These are phyloP conservation scores for Calocybe cyanea DNA, from an alignment of 768 basidiomycete genomes.

Conservation along the genomic window DNA sequence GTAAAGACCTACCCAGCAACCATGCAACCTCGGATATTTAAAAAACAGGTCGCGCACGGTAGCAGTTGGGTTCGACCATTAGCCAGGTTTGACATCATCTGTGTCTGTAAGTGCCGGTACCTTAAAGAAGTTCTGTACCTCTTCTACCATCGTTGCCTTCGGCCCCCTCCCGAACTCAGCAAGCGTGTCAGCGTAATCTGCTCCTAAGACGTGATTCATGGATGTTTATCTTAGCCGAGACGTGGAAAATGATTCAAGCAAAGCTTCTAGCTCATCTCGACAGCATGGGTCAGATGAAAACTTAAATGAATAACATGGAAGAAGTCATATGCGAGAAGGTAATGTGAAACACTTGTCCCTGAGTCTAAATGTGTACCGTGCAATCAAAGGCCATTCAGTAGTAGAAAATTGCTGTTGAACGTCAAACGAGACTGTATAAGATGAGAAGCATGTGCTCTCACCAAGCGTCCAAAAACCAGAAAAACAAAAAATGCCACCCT, in stretches of 20 bases:
- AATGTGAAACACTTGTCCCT: conserved; percentile 7
- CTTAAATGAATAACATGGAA: conserved; percentile 37
- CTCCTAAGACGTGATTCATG: conserved; percentile 30
- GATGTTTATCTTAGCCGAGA: conserved; percentile 31
- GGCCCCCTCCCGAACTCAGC: conserved; percentile 30
- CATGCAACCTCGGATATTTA: conserved; percentile 47
- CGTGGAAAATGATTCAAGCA: conserved; percentile 27
- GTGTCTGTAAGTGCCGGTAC: conserved; percentile 37
- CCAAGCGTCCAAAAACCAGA: too few relatives aligned
- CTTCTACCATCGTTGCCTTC: conserved; percentile 20
- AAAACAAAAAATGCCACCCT: too few relatives aligned
- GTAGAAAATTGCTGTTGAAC: too few relatives aligned
- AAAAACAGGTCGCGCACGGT: conserved; percentile 11
- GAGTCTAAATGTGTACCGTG: too few relatives aligned
- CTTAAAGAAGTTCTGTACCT: conserved; percentile 22
- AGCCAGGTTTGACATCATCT: conserved; percentile 39
- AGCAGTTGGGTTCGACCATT: conserved; percentile 28
- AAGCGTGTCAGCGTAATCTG: conserved; percentile 35
- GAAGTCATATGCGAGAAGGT: conserved; percentile 30
- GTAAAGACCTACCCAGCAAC: conserved; percentile 25
- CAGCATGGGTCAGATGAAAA: conserved; percentile 30
- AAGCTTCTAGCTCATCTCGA: conserved; percentile 27
- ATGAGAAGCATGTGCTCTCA: too few relatives aligned
- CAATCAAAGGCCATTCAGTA: too few relatives aligned
- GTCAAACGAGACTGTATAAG: too few relatives aligned